phyloP scores from a whole-genome alignment of 768 basidiomycete species.

The Saitozyma sp. region DNA sequence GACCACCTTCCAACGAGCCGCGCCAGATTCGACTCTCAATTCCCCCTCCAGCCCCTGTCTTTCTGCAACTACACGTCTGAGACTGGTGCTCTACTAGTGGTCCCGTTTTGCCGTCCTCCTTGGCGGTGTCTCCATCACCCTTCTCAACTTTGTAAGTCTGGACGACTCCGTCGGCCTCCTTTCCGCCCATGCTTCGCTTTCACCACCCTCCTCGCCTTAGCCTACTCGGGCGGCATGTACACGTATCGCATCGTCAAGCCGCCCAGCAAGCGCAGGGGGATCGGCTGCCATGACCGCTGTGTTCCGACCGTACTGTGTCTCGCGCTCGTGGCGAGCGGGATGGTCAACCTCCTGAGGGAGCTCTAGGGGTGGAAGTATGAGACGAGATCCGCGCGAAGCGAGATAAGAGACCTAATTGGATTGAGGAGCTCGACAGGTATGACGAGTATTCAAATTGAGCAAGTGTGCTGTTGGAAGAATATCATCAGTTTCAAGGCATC shows the following conservation, averaged over 20 bases:
- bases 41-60: background rate
- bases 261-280: slow-evolving; percentile 18
- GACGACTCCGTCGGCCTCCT: slow-evolving; percentile 67
- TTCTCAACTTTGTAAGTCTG: slow-evolving; percentile 49
- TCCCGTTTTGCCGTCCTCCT: slow-evolving; percentile 63
- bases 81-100: slow-evolving; percentile 28
- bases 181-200: slow-evolving; percentile 84
- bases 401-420: too few species aligned
- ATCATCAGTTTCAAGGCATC: too few species aligned
- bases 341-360: slow-evolving; percentile 49
- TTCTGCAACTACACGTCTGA: background rate
- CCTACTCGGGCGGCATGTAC: slow-evolving; percentile 66
- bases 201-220: slow-evolving; percentile 81
- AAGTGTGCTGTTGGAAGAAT: too few species aligned
- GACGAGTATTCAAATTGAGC: too few species aligned
- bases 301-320: slow-evolving; percentile 48
- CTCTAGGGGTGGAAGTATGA: slow-evolving; percentile 17
- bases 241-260: slow-evolving; percentile 45
- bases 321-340: slow-evolving; percentile 39
- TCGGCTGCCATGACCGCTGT: slow-evolving; percentile 50
- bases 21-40: background rate
- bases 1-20: too few species aligned
- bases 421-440: too few species aligned
- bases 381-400: too few species aligned
- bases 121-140: slow-evolving; percentile 61